A percentile compares a stretch with the other conserved stretches of the same genome.
These are phyloP conservation scores for Dioszegia crocea DNA, from an alignment of 768 basidiomycete species.

Conservation along the genomic window DNA sequence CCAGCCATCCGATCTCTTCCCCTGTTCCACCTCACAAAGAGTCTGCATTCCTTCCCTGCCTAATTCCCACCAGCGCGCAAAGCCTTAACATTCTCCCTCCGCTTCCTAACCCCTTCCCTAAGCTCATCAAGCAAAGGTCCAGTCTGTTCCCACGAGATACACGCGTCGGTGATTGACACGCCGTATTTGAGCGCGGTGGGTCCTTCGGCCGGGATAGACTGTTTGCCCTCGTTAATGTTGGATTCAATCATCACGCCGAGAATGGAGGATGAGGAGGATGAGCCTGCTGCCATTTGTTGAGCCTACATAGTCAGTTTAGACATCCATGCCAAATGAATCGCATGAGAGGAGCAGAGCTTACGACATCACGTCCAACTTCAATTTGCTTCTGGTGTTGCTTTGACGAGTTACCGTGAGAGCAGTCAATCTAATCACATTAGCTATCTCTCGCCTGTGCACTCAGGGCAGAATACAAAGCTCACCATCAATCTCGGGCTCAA, in stretches of 20 bases:
- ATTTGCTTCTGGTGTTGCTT: slow-evolving; percentile 94
- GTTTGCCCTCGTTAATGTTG: slow-evolving; percentile 83
- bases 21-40: too few relatives aligned
- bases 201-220: slow-evolving; percentile 73
- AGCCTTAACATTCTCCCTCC: slow-evolving; percentile 51
- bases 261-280: slow-evolving; percentile 58
- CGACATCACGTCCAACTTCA: slow-evolving; percentile 50
- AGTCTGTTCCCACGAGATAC: slow-evolving; percentile 52
- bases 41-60: too few relatives aligned
- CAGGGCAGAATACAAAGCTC: slow-evolving; percentile 15
- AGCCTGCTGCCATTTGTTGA: slow-evolving; percentile 64
- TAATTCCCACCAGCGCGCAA: slow-evolving; percentile 25
- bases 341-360: slow-evolving; percentile 38
- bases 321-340: slow-evolving; percentile 52
- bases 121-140: slow-evolving; percentile 75
- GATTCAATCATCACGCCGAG: slow-evolving; percentile 98
- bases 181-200: slow-evolving; percentile 54
- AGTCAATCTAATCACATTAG: slow-evolving; percentile 33
- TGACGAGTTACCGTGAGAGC: slow-evolving; percentile 84
- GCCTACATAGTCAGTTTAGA: slow-evolving; percentile 58
- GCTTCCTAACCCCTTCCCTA: slow-evolving; percentile 77
- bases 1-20: too few relatives aligned
- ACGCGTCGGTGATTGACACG: slow-evolving; percentile 48
- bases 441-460: neutral
- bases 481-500: slow-evolving; percentile 84